Evolutionary conservation across 305 asterid genomes (phyloP).

Genomic region (Solanum aculeatissimum): DNA sequence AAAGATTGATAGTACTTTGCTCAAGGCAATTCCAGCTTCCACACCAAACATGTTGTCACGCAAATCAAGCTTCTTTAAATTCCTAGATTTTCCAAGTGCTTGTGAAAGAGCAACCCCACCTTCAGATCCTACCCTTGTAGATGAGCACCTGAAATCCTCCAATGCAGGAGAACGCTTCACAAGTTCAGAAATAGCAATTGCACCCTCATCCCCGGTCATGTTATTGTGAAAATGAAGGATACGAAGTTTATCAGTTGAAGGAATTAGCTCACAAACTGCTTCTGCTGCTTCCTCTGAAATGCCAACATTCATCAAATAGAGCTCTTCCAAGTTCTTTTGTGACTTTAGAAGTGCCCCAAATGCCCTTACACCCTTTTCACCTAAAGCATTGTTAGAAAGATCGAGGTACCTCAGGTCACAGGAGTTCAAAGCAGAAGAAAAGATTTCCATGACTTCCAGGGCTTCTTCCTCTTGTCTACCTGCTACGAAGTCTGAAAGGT

Average conservation of each 20-base stretch:
- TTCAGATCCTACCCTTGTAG: constrained; percentile 71
- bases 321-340: constrained; percentile 70
- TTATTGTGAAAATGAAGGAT: constrained; percentile 84
- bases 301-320: constrained; percentile 72
- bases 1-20: constrained; percentile 37
- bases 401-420: constrained; percentile 52
- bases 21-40: constrained; percentile 64
- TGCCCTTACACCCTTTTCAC: constrained; percentile 86
- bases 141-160: constrained; percentile 85
- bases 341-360: constrained; percentile 63
- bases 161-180: constrained; percentile 46
- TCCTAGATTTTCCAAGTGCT: constrained; percentile 48
- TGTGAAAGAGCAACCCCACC: constrained; percentile 70
- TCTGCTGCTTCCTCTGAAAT: constrained; percentile 89
- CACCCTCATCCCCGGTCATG: constrained; percentile 97
- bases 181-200: constrained; percentile 61
- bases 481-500: constrained; percentile 84
- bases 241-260: constrained; percentile 52
- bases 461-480: constrained; percentile 88
- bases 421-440: constrained; percentile 63
- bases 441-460: constrained; percentile 72
- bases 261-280: constrained; percentile 63
- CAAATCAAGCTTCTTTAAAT: constrained; percentile 69
- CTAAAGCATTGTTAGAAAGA: constrained; percentile 83
- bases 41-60: constrained; percentile 90